A percentile compares a stretch with the other conserved stretches of the same genome.
Conservation (phyloP, 208 protist species). For the Trypanosoma platydactyli region DNA sequence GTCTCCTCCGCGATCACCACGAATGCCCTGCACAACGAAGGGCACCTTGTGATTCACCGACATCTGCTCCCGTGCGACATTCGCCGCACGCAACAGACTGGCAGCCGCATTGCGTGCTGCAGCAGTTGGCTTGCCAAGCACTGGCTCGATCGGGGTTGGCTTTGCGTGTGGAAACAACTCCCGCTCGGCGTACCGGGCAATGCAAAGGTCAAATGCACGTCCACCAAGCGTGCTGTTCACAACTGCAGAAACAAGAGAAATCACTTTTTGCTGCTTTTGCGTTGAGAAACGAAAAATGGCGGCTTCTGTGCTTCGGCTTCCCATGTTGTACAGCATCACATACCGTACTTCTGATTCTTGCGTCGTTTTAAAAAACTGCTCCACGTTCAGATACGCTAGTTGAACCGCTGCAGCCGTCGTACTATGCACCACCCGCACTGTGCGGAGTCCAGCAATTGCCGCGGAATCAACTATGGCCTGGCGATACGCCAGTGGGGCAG, state of each 20-base stretch:
- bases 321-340: slow-evolving; percentile 90
- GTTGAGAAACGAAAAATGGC: slow-evolving; percentile 59
- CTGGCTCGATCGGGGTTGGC: slow-evolving; percentile 19
- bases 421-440: slow-evolving; percentile 81
- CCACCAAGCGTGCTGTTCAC: slow-evolving; percentile 78
- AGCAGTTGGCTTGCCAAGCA: slow-evolving; percentile 11
- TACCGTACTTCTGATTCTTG: slow-evolving; percentile 19
- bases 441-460: slow-evolving; percentile 72
- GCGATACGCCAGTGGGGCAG: slow-evolving; percentile 64
- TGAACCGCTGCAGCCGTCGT: slow-evolving; percentile 76
- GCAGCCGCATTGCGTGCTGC: slow-evolving; percentile 45
- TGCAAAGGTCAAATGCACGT: slow-evolving; percentile 80
- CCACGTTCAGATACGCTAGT: slow-evolving; percentile 47
- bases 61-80: slow-evolving; percentile 83
- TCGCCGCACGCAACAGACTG: slow-evolving; percentile 77
- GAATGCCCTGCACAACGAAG: slow-evolving; percentile 77
- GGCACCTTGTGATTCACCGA: slow-evolving; percentile 85
- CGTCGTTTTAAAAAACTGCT: slow-evolving; percentile 38
- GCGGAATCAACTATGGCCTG: slow-evolving; percentile 90
- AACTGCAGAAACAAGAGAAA: slow-evolving; percentile 47
- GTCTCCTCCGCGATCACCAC: slow-evolving; percentile 24
- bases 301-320: slow-evolving; percentile 68
- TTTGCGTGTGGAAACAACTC: slow-evolving; percentile 43
- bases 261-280: slow-evolving; percentile 10
- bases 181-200: slow-evolving; percentile 79